Base-by-base conservation (phyloP, 2,329 filamentous ascomycete species). In the Sporothrix brasiliensis region DNA sequence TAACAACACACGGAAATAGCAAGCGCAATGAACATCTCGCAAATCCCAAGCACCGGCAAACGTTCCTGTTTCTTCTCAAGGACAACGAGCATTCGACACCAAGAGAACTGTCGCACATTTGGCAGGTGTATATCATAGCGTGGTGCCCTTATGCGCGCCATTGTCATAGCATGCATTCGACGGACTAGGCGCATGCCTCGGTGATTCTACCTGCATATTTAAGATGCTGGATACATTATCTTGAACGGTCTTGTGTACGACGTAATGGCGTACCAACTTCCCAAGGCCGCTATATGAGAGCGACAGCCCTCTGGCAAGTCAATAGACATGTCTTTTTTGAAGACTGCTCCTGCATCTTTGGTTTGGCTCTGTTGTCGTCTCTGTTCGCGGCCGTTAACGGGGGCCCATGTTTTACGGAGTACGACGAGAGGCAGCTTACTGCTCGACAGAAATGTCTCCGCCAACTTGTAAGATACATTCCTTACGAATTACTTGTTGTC, bases 101-200 rank as follows among this genome's bases (percentile, higher is more conserved):
- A 14, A 56, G 14, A 56, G 34, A 34, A 9, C 4, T 21, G 24
- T 10, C 16, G 27, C 11, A 24, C 30, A 54, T 54, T 54, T 27
- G 53, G n/a, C 6, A 44, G 56, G 39, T n/a, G 56, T 19, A 61
- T 27, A 61, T 44, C 56, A 39, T 44, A 65, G 41, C 30, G 24
- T 44, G 24, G 19, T 21, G 41, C 41, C 56, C 56, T 61, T 47
- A 47, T 63, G 39, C 39, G 58, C 39, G 58, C 39, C 58, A 63
- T 39, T 47, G 39, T 47, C 39, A 27, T 47, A 27, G 21, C 39
- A 63, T 44, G 39, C 56, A 61, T 41, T 61, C 53, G 27, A 24
- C 24, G n/a, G 19, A 19, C 14, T 39, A 39, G 58, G 16, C 47
- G 34, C 56, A 63, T 63, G 21, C 58, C 58, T 63, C 58, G 21